Percentiles rank a stretch among this genome's conserved stretches.
phyloP scores from a whole-genome alignment of 345 rosid species.

The Hibiscus mutabilis region DNA sequence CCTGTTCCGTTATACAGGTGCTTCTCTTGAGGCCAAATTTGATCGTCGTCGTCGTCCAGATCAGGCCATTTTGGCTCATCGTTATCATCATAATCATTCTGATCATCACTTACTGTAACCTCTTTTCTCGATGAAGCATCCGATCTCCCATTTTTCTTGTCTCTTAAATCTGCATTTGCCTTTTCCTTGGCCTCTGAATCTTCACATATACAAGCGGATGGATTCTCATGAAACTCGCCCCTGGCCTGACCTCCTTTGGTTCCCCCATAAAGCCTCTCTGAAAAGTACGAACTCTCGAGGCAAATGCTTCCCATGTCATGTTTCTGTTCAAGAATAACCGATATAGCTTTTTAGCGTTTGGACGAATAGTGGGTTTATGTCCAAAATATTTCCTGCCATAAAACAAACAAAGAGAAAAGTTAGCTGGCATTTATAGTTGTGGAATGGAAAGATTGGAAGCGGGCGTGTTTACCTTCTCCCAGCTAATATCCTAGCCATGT shows the following conservation, averaged over 20 bases:
- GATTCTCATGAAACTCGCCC: slow-evolving; percentile 99
- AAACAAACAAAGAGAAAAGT: slow-evolving; percentile 4
- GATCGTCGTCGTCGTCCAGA: slow-evolving; percentile 59
- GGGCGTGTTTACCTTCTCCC: slow-evolving; percentile 63
- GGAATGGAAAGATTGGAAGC: neutral
- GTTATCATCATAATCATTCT: slow-evolving; percentile 32
- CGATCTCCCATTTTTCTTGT: slow-evolving; percentile 46
- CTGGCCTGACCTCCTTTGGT: slow-evolving; percentile 91
- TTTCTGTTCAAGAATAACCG: slow-evolving; percentile 57
- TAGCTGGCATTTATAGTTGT: slow-evolving; percentile 6
- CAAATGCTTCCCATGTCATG: slow-evolving; percentile 85
- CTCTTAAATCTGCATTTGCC: slow-evolving; percentile 25
- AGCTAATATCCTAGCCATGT: slow-evolving; percentile 91
- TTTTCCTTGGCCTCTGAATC: slow-evolving; percentile 43
- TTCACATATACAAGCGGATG: slow-evolving; percentile 81
- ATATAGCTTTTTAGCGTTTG: slow-evolving; percentile 81
- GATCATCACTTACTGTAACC: slow-evolving; percentile 29
- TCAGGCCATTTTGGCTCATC: slow-evolving; percentile 60
- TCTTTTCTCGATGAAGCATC: slow-evolving; percentile 30
- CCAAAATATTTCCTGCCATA: slow-evolving; percentile 80
- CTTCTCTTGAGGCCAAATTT: slow-evolving; percentile 33
- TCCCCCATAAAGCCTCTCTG: slow-evolving; percentile 97
- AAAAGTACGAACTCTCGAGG: slow-evolving; percentile 56
- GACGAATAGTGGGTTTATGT: slow-evolving; percentile 91
- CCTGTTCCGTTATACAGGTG: slow-evolving; percentile 36